Percentiles rank a stretch among this genome's conserved stretches.
Conservation (phyloP, 306 rosid genomes). For the Fragaria nilgerrensis region DNA sequence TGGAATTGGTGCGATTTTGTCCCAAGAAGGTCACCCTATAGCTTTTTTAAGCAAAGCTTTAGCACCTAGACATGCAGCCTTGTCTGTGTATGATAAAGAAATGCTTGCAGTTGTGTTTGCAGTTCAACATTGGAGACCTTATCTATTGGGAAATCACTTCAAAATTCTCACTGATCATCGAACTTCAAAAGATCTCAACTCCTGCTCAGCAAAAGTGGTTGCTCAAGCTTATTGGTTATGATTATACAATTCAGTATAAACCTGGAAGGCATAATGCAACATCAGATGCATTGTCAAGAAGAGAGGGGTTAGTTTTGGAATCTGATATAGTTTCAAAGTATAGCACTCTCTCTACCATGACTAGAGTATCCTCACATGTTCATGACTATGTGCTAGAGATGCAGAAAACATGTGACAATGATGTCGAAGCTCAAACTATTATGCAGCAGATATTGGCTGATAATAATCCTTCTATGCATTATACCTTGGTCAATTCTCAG, state of each 20-base stretch:
- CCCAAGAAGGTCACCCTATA: background rate
- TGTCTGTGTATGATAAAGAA: background rate
- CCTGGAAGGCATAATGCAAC: background rate
- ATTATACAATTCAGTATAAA: background rate
- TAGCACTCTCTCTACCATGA: no score
- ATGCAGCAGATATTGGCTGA: no score
- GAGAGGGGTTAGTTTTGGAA: background rate
- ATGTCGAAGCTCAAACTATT: no score
- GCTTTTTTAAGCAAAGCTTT: background rate
- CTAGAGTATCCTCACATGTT: no score
- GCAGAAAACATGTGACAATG: no score
- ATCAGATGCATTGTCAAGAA: background rate
- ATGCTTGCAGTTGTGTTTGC: background rate
- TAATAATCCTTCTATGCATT: no score
- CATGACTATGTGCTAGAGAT: no score
- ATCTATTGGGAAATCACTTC: background rate
- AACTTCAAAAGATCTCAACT: background rate
- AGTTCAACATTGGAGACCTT: background rate
- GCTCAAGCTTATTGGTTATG: background rate
- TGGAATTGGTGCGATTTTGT: background rate
- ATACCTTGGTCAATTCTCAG: no score
- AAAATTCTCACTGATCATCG: background rate
- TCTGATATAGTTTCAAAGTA: no score
- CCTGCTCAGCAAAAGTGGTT: background rate
- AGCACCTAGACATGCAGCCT: background rate